Percentiles rank a stretch among this genome's conserved stretches.
Conservation (phyloP, 768 basidiomycete species). For the Amanita phalloides region DNA sequence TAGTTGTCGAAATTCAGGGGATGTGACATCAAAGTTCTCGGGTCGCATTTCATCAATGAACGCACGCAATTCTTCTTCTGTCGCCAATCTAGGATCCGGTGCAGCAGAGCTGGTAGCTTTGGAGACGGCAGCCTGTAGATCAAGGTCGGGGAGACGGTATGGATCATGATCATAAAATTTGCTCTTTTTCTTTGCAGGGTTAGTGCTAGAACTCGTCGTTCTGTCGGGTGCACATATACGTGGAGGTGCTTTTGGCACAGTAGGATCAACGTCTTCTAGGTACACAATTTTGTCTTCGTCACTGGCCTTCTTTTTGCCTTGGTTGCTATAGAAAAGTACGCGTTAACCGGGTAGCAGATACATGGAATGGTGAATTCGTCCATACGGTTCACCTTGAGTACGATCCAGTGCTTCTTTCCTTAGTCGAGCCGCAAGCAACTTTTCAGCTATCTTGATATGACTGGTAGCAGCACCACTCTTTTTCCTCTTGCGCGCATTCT, state of each 20-base stretch:
- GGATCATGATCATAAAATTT: conserved; percentile 79
- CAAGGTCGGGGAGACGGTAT: conserved; percentile 81
- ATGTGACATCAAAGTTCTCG: conserved; percentile 88
- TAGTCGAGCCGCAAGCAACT: conserved; percentile 88
- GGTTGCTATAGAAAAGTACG: conserved; percentile 13
- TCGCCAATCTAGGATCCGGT: conserved; percentile 89
- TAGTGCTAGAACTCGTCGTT: conserved; percentile 9
- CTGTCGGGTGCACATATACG: neutral
- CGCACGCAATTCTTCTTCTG: conserved; percentile 84
- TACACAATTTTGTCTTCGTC: conserved; percentile 67
- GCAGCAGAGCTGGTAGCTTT: conserved; percentile 47
- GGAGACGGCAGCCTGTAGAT: conserved; percentile 53
- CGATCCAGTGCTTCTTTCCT: conserved; percentile 78
- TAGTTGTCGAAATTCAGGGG: conserved; percentile 81
- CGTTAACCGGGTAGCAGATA: neutral
- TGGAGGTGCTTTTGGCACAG: conserved; percentile 41
- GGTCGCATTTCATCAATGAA: conserved; percentile 97
- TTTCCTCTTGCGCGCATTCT: conserved; percentile 85
- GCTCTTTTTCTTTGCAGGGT: conserved; percentile 46
- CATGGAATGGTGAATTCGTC: neutral
- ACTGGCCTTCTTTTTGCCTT: conserved; percentile 36
- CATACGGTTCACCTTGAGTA: conserved; percentile 32
- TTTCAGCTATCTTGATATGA: conserved; percentile 83
- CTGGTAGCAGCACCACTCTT: conserved; percentile 84
- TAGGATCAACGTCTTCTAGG: conserved; percentile 71